These are phyloP conservation scores for Talaromyces verruculosus DNA, from an alignment of 2,329 filamentous ascomycete genomes.

Conservation along the genomic window DNA sequence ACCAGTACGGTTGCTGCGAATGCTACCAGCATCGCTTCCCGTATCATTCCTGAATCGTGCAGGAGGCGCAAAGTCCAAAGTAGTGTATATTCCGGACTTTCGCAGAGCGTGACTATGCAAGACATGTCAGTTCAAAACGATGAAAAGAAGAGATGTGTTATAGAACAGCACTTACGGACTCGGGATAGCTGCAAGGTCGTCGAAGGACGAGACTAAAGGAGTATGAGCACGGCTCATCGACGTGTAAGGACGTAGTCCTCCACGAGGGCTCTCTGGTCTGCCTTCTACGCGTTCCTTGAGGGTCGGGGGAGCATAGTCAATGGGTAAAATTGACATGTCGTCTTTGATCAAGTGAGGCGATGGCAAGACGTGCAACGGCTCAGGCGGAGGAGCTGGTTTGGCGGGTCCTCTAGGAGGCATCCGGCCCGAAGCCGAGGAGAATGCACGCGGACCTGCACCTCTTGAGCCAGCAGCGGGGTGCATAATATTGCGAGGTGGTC, in stretches of 20 bases:
- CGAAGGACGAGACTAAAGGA: slow-evolving; percentile 80
- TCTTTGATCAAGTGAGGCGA: slow-evolving; percentile 83
- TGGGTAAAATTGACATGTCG: slow-evolving; percentile 71
- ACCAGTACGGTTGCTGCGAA: slow-evolving; percentile 71
- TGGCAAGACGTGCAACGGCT: slow-evolving; percentile 71
- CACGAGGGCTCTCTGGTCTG: slow-evolving; percentile 60
- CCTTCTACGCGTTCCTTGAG: slow-evolving; percentile 69
- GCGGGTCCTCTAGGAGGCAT: slow-evolving; percentile 51
- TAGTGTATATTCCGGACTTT: slow-evolving; percentile 51
- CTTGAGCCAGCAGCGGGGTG: slow-evolving; percentile 43
- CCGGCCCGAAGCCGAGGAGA: slow-evolving; percentile 61
- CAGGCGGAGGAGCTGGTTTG: slow-evolving; percentile 68
- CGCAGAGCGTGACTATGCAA: slow-evolving; percentile 46
- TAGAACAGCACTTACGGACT: slow-evolving; percentile 73
- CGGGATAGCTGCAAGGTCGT: slow-evolving; percentile 80
- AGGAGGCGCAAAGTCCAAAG: slow-evolving; percentile 52
- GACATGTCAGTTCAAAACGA: background rate
- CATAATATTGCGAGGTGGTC: slow-evolving; percentile 47
- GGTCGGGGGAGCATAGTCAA: slow-evolving; percentile 78
- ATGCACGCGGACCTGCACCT: slow-evolving; percentile 57
- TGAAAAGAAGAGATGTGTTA: background rate
- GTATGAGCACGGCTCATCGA: slow-evolving; percentile 70
- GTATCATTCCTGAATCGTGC: slow-evolving; percentile 48
- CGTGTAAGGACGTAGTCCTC: slow-evolving; percentile 66
- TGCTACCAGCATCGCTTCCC: slow-evolving; percentile 49